Base-by-base conservation (phyloP, 345 rosid species). In the Angophora floribunda region DNA sequence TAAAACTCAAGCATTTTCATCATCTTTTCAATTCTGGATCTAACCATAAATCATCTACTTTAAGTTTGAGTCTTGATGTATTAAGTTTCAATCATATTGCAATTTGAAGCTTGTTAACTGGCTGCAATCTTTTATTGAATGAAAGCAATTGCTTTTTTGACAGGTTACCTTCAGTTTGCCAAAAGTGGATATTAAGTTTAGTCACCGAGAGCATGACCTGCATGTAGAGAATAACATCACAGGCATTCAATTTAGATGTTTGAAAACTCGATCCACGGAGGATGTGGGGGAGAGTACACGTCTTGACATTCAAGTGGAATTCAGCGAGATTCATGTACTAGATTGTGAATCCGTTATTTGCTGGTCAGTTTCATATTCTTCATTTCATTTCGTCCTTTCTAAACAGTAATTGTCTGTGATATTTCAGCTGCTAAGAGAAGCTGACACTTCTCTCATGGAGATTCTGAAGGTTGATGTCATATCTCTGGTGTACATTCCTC, bases 261-360 rank as follows among this genome's bases (percentile, higher is more conserved):
- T 90, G 88, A 97, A 97, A 92, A 94, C 99, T 86, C 92, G 90
- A 85, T 93, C 94, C 80, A 89, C 75, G 86, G 99, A 98, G 94
- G 99, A 98, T 93, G 92, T 93, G 78, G 99, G 98, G 89, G 99
- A 97, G 92, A 94, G 96, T 88, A 94, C 97, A 85, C 98, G 99
- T 86, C 94, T 98, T 89, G 99, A 98, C 89, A 88, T 97, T 91
- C 98, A 95, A 89, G 82, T 97, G 93, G 99, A 98, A 91, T 93
- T 96, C 88, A 95, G 97, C 91, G 99, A 97, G 94, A 96, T 98
- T 92, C 97, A 98, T 95, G 99, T 98, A 98, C 88, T 90, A 10
- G 47, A 11, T 70, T 84, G 53, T 51, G 41, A 30, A 50, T 85
- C 28, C 12, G 15, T 30, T 50, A 53, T 24, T 85, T 57, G 51